Base-by-base conservation (phyloP, 2,329 filamentous ascomycete genomes). In the Sporothrix curviconia region DNA sequence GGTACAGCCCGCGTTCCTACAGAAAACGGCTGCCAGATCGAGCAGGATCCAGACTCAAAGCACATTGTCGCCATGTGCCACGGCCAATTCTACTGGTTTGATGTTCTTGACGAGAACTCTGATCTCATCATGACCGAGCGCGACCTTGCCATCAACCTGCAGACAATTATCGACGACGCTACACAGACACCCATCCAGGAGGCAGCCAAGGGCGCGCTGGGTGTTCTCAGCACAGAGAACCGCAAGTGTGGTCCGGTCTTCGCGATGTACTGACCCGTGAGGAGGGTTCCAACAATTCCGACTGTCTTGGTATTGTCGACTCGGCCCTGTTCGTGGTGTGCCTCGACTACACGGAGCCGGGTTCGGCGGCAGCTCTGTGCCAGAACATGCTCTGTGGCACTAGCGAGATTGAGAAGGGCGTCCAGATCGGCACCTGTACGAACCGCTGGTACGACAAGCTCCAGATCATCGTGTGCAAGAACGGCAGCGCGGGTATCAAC, bases 381-480 rank as follows among this genome's bases (percentile, higher is more conserved):
- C 91, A 90, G 69, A 99, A 97, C 71, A 97, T 99, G 92, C 87
- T 99, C 12, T 97, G 94, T 67, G 94, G 94, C 44, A 95, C 91
- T 0, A 96, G 87, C 65, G 86, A 94, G 67, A 86, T 97, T 12
- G 89, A 95, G 66, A 89, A 87, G 68, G 94, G 94, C 4, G 89
- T 99, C 2, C 94, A 99, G 72, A 91, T 96, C 44, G 94, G 94
- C 30, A 97, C 94, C 2, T 99, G 94, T 74, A 96, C 92, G 14
- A 99, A 99, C 72, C 81, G 94, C 61, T 99, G 94, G 94, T 99
- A 99, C 68, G 94, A 99, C 74, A 99, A 99, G 76, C 79, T 99
- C 49, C 94, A 99, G 69, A 96, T 99, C 61, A 97, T 99, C 56
- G 94, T 99, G 52, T 97, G 94, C 79, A 95, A 96, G 75, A 99